Evolutionary conservation across 2,329 filamentous ascomycete genomes (phyloP).

Genomic region (Teratosphaeria epicoccoides): DNA sequence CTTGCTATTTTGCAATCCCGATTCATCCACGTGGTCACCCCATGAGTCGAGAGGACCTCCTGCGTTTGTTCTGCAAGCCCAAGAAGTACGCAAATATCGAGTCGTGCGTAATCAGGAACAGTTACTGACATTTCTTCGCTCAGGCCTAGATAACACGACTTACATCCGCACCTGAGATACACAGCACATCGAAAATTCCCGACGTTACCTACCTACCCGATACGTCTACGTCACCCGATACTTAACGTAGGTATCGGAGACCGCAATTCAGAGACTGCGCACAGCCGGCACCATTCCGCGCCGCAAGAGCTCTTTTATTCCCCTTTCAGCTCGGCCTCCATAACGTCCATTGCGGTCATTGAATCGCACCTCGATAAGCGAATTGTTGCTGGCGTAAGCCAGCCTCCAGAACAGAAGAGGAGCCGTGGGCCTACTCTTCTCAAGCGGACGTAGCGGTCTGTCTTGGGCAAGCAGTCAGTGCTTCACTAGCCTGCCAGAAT

Average conservation of each 20-base stretch:
- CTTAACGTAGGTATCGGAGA: conserved; percentile 63
- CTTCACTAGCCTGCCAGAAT: conserved; percentile 48
- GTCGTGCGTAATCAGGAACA: conserved; percentile 12
- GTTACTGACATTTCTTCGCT: conserved; percentile 5
- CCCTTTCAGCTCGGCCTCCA: conserved; percentile 76
- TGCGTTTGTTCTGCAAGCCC: conserved; percentile 88
- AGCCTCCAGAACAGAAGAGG: conserved; percentile 53
- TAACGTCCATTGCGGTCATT: conserved; percentile 72
- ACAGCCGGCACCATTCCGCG: conserved; percentile 75
- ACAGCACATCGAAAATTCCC: conserved; percentile 25
- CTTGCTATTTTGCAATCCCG: conserved; percentile 27
- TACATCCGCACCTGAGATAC: conserved; percentile 26
- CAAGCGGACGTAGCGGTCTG: conserved; percentile 81
- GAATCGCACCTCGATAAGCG: conserved; percentile 24
- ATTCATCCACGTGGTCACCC: conserved; percentile 44
- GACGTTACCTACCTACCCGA: conserved; percentile 63
- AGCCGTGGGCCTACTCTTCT: conserved; percentile 88
- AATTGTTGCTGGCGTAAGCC: conserved; percentile 78
- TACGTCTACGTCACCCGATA: conserved; percentile 46
- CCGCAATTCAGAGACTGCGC: conserved; percentile 52
- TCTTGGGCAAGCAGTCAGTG: conserved; percentile 92
- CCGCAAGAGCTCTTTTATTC: conserved; percentile 69
- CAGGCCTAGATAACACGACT: conserved; percentile 57
- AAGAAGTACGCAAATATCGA: conserved; percentile 59
- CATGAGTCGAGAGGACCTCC: conserved; percentile 86